A percentile compares a stretch with the other conserved stretches of the same genome.
phyloP scores from a whole-genome alignment of 2,329 filamentous ascomycete species.

The Septoria linicola region DNA sequence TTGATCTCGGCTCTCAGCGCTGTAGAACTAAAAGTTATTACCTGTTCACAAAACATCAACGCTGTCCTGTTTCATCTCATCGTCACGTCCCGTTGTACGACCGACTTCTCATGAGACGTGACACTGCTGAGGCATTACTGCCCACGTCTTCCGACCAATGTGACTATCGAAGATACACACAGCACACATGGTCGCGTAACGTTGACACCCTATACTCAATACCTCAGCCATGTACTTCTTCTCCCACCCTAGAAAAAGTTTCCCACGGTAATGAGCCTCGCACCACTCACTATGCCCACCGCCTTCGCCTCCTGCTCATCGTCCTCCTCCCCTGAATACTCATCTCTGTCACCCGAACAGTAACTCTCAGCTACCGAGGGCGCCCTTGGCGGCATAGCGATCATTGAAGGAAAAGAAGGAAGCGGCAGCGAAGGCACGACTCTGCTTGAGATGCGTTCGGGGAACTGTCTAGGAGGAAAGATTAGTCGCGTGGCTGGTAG shows the following conservation, averaged over 20 bases:
- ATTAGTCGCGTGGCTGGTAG: background rate
- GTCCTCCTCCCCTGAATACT: background rate
- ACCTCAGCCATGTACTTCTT: too few relatives aligned
- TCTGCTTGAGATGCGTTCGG: background rate
- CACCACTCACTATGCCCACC: too few relatives aligned
- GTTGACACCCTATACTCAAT: too few relatives aligned
- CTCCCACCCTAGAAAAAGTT: too few relatives aligned
- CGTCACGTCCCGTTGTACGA: too few relatives aligned
- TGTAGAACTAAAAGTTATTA: constrained; percentile 7
- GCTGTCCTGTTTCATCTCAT: background rate
- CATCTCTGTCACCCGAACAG: background rate
- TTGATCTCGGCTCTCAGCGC: constrained; percentile 9
- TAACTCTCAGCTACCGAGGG: background rate
- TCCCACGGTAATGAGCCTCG: too few relatives aligned
- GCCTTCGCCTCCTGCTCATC: background rate
- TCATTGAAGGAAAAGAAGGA: constrained; percentile 3
- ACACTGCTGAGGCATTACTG: too few relatives aligned
- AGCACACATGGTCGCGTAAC: too few relatives aligned
- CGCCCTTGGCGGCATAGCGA: background rate
- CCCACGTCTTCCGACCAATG: too few relatives aligned
- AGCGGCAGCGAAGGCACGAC: background rate
- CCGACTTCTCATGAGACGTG: too few relatives aligned
- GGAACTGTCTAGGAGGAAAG: background rate
- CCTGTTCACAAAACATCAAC: background rate
- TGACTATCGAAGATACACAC: too few relatives aligned